Percentiles rank a stretch among this genome's conserved stretches.
phyloP scores from a whole-genome alignment of 441 rosid genomes.

The Gossypium lobatum region DNA sequence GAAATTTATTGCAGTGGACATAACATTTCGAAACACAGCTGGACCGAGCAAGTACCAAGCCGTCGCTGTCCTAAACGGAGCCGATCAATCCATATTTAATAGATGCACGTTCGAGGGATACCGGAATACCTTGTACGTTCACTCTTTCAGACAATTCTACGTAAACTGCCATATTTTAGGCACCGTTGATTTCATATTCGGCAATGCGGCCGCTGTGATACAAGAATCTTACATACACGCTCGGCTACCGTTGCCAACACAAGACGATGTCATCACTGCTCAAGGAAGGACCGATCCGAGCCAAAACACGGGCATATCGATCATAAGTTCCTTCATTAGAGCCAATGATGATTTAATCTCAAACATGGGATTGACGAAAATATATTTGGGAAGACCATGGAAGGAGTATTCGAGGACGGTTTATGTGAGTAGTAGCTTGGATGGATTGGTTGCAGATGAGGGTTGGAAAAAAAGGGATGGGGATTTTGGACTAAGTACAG shows the following conservation, averaged over 20 bases:
- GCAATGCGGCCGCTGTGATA: slow-evolving; percentile 70
- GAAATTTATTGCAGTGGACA: slow-evolving; percentile 60
- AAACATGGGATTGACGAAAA: slow-evolving; percentile 11
- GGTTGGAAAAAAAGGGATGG: slow-evolving; percentile 30
- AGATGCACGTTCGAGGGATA: slow-evolving; percentile 75
- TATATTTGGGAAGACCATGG: slow-evolving; percentile 37
- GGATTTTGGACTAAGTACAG: slow-evolving; percentile 17
- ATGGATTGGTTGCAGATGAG: slow-evolving; percentile 19
- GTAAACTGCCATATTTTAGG: slow-evolving; percentile 72
- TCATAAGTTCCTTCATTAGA: slow-evolving; percentile 18
- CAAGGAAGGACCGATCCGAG: slow-evolving; percentile 70
- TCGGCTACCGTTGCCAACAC: slow-evolving; percentile 47
- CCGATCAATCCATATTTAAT: slow-evolving; percentile 58
- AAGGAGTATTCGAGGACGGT: slow-evolving; percentile 27
- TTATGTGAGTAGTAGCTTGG: slow-evolving; percentile 23
- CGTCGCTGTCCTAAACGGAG: slow-evolving; percentile 57
- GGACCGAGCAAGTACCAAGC: slow-evolving; percentile 70
- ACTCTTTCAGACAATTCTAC: slow-evolving; percentile 68
- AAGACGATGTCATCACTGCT: slow-evolving; percentile 69
- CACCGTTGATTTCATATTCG: slow-evolving; percentile 84
- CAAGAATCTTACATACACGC: slow-evolving; percentile 63
- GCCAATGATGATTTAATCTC: slow-evolving; percentile 22
- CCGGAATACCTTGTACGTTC: slow-evolving; percentile 69
- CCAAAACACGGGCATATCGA: slow-evolving; percentile 47
- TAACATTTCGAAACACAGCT: slow-evolving; percentile 73